Base-by-base conservation (phyloP, 805 yeast genomes). In the Hanseniaspora lachancei region DNA sequence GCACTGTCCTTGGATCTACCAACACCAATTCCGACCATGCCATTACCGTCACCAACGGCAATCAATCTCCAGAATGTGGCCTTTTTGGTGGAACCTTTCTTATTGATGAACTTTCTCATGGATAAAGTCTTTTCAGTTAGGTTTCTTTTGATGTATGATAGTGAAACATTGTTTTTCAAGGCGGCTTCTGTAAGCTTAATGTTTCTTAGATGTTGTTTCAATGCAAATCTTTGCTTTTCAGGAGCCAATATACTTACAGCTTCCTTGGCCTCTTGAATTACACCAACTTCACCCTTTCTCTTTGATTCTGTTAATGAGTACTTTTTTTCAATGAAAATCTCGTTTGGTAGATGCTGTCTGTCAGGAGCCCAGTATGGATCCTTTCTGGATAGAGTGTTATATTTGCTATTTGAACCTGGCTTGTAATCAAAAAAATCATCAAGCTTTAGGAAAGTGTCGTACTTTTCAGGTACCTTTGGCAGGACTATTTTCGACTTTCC, bases 11-110 rank as follows among this genome's bases (percentile, higher is more conserved):
- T 87, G 59, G 93, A 91, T 66, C 86, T 87, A 59, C 97, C 98
- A 69, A 89, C 95, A 50, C 97, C 98, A 49, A 89, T 74, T 39
- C 97, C 97, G 58, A 93, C 75, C 84, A 88, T 85, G 60, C 98
- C 98, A 60, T 86, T 85, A 55, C 82, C 78, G 70, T 93, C 95
- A 49, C 98, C 98, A 16, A 86, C 96, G 39, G 89, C 85, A 15
- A 89, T 91, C 60, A 93, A 69, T 0, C 89, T 84, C 69, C 86
- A 91, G 68, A 80, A 83, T 41, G 87, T 79, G 52, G 84, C 80
- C 60, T 86, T 86, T 67, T 88, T 89, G 68, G 97, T 97, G 74
- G 87, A 86, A 41, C 88, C 81, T 2, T 97, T 91, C 75, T 88
- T 95, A 67, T 88, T 87, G 55, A 89, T 81, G 27, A 91, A 97